Conservation (phyloP, 2,329 filamentous ascomycete genomes). For the Apiospora koreana region DNA sequence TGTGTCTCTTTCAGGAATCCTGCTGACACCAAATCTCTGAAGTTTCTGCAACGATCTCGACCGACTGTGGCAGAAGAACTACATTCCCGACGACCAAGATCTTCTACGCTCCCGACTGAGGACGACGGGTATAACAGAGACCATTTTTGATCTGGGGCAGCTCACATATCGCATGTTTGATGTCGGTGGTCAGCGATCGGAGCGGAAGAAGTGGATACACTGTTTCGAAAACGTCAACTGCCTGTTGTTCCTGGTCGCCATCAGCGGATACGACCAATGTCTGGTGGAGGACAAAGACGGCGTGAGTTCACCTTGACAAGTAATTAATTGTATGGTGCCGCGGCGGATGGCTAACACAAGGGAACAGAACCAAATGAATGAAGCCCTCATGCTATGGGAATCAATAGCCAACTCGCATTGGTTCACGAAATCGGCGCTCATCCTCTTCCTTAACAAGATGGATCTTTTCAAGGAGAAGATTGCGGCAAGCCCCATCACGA, state of each 20-base stretch:
- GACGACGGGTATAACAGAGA: constrained; percentile 95
- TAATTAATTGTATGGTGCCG: background rate
- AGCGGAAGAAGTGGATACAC: constrained; percentile 97
- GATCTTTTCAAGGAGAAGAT: constrained; percentile 82
- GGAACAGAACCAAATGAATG: constrained; percentile 83
- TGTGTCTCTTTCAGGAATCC: background rate
- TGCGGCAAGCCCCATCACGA: constrained; percentile 67
- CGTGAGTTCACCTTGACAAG: constrained; percentile 54
- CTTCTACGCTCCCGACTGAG: constrained; percentile 86
- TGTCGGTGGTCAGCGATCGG: constrained; percentile 87
- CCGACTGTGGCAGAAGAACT: constrained; percentile 73
- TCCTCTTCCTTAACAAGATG: constrained; percentile 87
- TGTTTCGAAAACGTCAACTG: constrained; percentile 95
- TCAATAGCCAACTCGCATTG: constrained; percentile 84
- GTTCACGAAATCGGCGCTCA: constrained; percentile 80
- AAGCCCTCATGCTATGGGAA: constrained; percentile 84
- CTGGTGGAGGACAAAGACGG: constrained; percentile 95
- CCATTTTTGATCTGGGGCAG: constrained; percentile 86
- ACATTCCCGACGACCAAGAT: constrained; percentile 91
- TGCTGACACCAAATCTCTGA: constrained; percentile 27
- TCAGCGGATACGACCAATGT: constrained; percentile 96
- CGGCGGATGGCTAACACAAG: constrained; percentile 16
- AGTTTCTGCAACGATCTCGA: constrained; percentile 85
- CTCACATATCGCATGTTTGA: constrained; percentile 98
- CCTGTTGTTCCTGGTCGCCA: constrained; percentile 88